phyloP scores from a whole-genome alignment of 139 green algal genomes.

The Chlorella sp. region DNA sequence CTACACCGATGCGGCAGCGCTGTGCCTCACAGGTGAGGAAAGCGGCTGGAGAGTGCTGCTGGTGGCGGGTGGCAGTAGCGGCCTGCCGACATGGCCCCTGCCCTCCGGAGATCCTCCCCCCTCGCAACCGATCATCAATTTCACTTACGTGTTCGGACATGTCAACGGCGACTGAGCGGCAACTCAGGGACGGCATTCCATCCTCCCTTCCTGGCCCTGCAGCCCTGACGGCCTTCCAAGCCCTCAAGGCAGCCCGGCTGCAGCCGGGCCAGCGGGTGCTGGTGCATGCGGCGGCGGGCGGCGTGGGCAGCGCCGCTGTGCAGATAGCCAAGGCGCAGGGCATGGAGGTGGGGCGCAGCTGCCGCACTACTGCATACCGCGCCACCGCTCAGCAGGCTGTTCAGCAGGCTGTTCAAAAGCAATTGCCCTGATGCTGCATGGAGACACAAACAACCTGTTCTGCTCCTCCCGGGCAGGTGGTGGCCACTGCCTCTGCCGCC shows the following conservation, averaged over 20 bases:
- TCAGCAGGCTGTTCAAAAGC: too few species aligned
- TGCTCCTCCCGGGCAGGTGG: not conserved
- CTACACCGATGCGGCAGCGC: not conserved
- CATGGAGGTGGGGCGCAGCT: not conserved
- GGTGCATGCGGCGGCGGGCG: not conserved
- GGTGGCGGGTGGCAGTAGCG: not conserved
- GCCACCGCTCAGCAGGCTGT: too few species aligned
- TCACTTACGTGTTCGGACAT: too few species aligned
- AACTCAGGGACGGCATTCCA: too few species aligned
- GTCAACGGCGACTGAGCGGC: too few species aligned
- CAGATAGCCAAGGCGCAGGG: slow-evolving; percentile 4
- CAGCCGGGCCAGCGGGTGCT: slow-evolving; percentile 1
- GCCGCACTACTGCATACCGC: too few species aligned
- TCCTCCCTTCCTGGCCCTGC: not conserved
- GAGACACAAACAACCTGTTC: too few species aligned
- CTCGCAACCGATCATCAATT: too few species aligned
- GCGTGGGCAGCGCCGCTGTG: not conserved
- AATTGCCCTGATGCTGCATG: too few species aligned
- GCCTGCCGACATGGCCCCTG: too few species aligned
- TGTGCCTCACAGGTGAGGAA: not conserved
- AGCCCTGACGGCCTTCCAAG: not conserved
- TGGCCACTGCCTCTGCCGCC: not conserved
- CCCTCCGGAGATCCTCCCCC: too few species aligned
- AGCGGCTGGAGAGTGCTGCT: not conserved
- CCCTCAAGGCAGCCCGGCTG: not conserved